Evolutionary conservation across 2,329 filamentous ascomycete genomes (phyloP), one percentile per base, ranked within the genome.

Genomic region (Neonectria punicea): DNA sequence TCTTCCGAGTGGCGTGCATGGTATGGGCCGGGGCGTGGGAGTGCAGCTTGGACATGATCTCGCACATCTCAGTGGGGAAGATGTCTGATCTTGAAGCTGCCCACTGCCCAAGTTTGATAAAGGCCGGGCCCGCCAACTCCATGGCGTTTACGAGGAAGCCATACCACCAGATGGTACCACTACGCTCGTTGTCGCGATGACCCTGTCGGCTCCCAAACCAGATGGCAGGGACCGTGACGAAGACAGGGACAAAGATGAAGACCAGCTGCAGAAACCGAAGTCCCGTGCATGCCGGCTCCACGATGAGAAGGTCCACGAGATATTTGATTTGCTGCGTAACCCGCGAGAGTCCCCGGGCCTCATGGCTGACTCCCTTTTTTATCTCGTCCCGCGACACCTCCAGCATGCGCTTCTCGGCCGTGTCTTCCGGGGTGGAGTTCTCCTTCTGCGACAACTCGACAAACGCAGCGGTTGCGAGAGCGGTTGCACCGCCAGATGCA

Each of bases 51-150:
- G 94, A 97, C 95, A 99, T 96, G 77, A 94, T 90, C 47, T 88
- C 88, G 81, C 96, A 99, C 87, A 99, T 89, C 78, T 98, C 90
- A 22, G 87, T 92, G 2, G 96, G 96, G 77, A 99, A 99, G 75
- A 99, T 97, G 80, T 99, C 96, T 46, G 94, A 93, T 77, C 96
- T 87, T 5, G 96, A 98, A 3, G 96, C 96, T 18, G 96, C 96
- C 96, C 96, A 99, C 89, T 99, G 96, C 16, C 96, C 96, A 59
- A 99, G 88, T 90, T 99, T 99, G 82, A 99, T 99, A 76, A 99
- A 99, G 0, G 96, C 94, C 49, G 96, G 94, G 0, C 96, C 96
- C 18, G 95, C 93, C 76, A 90, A 86, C 80, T 99, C 95, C 96
- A 99, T 98, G 30, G 92, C 87, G 63, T 85, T 87, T 10, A 98